Conservation (phyloP, 1,139 yeast species). For the Kodamaea alishanica region DNA sequence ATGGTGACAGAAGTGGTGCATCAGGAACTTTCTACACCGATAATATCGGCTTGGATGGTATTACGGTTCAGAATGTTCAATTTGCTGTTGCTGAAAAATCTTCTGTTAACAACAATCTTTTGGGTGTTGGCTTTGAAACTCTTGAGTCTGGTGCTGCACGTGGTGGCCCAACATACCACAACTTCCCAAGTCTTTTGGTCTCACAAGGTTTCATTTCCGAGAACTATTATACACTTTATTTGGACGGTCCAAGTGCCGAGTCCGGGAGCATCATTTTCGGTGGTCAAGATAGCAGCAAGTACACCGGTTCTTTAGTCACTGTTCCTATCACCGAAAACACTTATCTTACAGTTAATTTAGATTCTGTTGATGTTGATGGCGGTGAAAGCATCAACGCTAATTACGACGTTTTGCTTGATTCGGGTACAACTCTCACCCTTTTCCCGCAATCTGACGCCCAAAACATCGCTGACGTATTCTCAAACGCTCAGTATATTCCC, state of each 20-base stretch:
- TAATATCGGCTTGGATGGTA: constrained; percentile 6
- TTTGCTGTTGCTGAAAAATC: constrained; percentile 16
- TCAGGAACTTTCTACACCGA: constrained; percentile 9
- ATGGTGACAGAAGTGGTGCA: constrained; percentile 11
- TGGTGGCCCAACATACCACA: constrained; percentile 12
- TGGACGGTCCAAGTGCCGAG: constrained; percentile 13
- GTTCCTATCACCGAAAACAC: constrained; percentile 1
- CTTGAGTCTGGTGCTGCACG: constrained; percentile 8
- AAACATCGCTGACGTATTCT: constrained; percentile 26
- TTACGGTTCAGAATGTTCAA: constrained; percentile 7
- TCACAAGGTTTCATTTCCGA: constrained; percentile 18
- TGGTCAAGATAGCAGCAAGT: constrained; percentile 28
- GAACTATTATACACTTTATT: constrained; percentile 20
- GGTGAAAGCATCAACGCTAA: constrained; percentile 3
- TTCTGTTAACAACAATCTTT: constrained; percentile 12
- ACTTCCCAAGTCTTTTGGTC: constrained; percentile 20
- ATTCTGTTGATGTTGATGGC: constrained; percentile 2
- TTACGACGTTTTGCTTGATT: constrained; percentile 52
- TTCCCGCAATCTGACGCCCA: constrained; percentile 41
- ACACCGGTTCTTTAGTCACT: constrained; percentile 18
- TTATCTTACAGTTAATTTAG: constrained; percentile 6
- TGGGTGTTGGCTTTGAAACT: constrained; percentile 18
- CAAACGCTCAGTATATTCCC: constrained; percentile 2
- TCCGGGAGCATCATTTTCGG: constrained; percentile 28
- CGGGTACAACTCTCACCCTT: constrained; percentile 63